These are phyloP conservation scores for Colletotrichum brevisporum DNA, from an alignment of 2,329 filamentous ascomycete species.

Conservation along the genomic window DNA sequence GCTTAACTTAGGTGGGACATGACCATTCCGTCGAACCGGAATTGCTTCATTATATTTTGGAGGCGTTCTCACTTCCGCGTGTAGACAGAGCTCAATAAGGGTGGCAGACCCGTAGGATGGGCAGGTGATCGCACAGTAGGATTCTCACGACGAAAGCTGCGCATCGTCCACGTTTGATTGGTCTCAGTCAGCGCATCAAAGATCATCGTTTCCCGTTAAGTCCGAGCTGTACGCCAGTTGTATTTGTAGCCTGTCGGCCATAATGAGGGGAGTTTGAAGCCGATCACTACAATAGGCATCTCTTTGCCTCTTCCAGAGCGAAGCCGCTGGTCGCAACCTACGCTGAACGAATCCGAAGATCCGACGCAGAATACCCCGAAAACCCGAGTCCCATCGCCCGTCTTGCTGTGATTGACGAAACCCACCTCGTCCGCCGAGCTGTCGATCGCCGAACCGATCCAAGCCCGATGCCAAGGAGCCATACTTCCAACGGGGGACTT, in stretches of 20 bases:
- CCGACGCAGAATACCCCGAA: not conserved
- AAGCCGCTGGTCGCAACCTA: not conserved
- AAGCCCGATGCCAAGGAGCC: slow-evolving; percentile 5
- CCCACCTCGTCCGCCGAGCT: not conserved
- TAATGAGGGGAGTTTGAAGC: no score
- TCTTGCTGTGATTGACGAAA: not conserved
- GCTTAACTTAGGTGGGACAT: no score
- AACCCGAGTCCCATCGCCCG: slow-evolving; percentile 1
- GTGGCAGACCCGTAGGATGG: not conserved
- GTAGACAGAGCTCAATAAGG: no score
- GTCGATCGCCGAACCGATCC: not conserved
- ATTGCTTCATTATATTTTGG: no score
- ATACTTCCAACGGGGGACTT: not conserved
- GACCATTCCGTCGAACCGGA: no score
- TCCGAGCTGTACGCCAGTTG: not conserved
- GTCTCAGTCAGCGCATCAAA: not conserved
- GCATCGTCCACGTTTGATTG: not conserved
- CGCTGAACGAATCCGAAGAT: no score
- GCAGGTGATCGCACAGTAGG: not conserved
- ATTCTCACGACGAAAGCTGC: not conserved
- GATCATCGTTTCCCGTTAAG: not conserved
- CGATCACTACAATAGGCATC: not conserved
- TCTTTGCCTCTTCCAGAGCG: not conserved
- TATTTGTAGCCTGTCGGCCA: no score
- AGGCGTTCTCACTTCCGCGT: no score